Conservation (phyloP, 2,329 filamentous ascomycete species). For the Fusarium xylarioides region DNA sequence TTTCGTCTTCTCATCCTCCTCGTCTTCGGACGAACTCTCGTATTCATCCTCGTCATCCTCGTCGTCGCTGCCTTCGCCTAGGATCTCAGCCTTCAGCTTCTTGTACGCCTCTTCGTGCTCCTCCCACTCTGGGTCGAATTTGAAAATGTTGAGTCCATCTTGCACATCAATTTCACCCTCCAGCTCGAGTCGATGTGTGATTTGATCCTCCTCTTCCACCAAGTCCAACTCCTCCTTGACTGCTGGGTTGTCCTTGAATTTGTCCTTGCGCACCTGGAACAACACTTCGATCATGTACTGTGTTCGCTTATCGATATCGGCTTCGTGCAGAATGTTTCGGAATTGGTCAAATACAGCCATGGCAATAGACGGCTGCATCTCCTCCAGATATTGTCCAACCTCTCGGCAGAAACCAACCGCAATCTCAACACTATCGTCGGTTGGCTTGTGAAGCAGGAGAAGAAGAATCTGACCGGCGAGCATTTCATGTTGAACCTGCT, state of each 20-base stretch:
- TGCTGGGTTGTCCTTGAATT: constrained; percentile 93
- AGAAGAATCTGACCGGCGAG: constrained; percentile 91
- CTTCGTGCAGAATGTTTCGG: constrained; percentile 92
- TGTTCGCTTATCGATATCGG: constrained; percentile 96
- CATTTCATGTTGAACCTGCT: constrained; percentile 95
- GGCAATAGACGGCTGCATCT: constrained; percentile 90
- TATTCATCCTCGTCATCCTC: constrained; percentile 71
- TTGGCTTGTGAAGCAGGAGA: constrained; percentile 92
- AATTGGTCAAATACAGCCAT: constrained; percentile 96
- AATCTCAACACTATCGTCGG: constrained; percentile 97
- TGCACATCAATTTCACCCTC: constrained; percentile 87
- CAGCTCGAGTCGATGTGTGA: constrained; percentile 85
- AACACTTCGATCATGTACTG: constrained; percentile 99
- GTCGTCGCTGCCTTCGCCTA: constrained; percentile 90
- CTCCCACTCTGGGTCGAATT: constrained; percentile 89
- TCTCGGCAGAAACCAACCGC: constrained; percentile 93
- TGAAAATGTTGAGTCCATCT: constrained; percentile 94
- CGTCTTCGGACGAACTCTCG: constrained; percentile 75
- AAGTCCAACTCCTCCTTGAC: constrained; percentile 93
- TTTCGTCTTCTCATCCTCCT: constrained; percentile 80
- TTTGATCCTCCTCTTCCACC: constrained; percentile 97
- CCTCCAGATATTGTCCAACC: constrained; percentile 92
- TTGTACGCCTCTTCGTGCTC: constrained; percentile 91
- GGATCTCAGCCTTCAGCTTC: constrained; percentile 89
- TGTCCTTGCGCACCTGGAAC: constrained; percentile 95